phyloP scores from a whole-genome alignment of 805 yeast genomes.

The Hanseniaspora hatyaiensis region DNA sequence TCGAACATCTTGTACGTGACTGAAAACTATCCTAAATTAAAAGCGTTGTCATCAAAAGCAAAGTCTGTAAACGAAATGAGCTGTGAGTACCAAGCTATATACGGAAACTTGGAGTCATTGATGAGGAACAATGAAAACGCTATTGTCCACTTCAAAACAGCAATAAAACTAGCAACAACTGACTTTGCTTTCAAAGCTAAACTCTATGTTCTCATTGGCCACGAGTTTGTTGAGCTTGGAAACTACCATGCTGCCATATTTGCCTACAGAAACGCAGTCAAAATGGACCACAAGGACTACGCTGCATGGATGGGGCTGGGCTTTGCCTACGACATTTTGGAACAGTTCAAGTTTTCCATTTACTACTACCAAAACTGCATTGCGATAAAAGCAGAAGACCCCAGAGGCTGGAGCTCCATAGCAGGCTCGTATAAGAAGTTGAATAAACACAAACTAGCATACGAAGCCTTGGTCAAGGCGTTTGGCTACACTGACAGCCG shows the following conservation, averaged over 20 bases:
- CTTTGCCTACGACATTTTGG: conserved; percentile 92
- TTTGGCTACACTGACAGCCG: background rate
- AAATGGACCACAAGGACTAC: conserved; percentile 76
- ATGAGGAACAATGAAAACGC: conserved; percentile 92
- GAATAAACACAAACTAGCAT: conserved; percentile 37
- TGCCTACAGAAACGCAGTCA: conserved; percentile 85
- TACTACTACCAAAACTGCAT: conserved; percentile 90
- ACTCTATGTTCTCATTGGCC: conserved; percentile 99
- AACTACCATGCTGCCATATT: conserved; percentile 97
- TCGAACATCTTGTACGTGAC: conserved; percentile 92
- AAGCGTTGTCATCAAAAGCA: conserved; percentile 77
- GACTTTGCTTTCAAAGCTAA: conserved; percentile 40
- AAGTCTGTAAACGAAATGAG: conserved; percentile 72
- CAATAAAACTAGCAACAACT: conserved; percentile 64
- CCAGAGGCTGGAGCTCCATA: conserved; percentile 92
- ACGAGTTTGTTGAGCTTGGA: conserved; percentile 90
- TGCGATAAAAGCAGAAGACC: conserved; percentile 74
- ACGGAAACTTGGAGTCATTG: conserved; percentile 87
- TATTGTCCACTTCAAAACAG: conserved; percentile 82
- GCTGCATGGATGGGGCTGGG: conserved; percentile 98
- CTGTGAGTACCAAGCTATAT: conserved; percentile 87
- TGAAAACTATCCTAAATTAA: conserved; percentile 75
- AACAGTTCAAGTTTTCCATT: conserved; percentile 84
- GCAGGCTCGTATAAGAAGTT: conserved; percentile 81
- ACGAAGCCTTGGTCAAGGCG: conserved; percentile 43